phyloP scores from a whole-genome alignment of 2,329 filamentous ascomycete species.

The Aspergillus novofumigatus region DNA sequence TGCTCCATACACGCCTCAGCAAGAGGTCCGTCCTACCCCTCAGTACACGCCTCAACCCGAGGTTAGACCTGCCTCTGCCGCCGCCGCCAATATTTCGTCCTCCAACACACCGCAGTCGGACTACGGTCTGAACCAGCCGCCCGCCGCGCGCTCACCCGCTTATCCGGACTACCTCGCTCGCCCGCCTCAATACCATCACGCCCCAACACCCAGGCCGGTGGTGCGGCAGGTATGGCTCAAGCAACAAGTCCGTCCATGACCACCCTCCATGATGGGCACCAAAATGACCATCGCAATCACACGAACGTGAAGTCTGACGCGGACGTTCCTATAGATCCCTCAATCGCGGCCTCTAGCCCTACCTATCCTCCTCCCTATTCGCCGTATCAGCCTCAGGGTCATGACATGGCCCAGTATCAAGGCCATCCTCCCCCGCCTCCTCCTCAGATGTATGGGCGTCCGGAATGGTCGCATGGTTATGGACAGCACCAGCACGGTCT shows the following conservation, averaged over 20 bases:
- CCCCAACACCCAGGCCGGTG: conserved; percentile 64
- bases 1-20: conserved; percentile 39
- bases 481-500: conserved; percentile 45
- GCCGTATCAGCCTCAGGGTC: conserved; percentile 74
- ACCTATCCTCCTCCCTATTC: conserved; percentile 85
- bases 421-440: conserved; percentile 44
- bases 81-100: conserved; percentile 61
- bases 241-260: conserved; percentile 94
- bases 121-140: conserved; percentile 73
- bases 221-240: conserved; percentile 93
- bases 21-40: conserved; percentile 37
- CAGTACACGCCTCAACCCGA: conserved; percentile 83
- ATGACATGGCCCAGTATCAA: conserved; percentile 76
- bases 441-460: conserved; percentile 46
- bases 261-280: conserved; percentile 71
- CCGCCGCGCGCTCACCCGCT: conserved; percentile 71
- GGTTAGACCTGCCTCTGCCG: conserved; percentile 52
- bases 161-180: conserved; percentile 87
- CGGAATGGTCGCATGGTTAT: conserved; percentile 45
- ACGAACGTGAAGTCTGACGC: conserved; percentile 78
- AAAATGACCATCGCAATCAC: conserved; percentile 69
- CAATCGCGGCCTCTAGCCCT: conserved; percentile 88
- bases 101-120: conserved; percentile 84
- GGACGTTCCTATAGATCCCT: conserved; percentile 98
- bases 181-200: conserved; percentile 66